Percentiles rank a stretch among this genome's conserved stretches.
Evolutionary conservation across 139 green algal genomes (phyloP).

Genomic region (Chlorella vulgaris): DNA sequence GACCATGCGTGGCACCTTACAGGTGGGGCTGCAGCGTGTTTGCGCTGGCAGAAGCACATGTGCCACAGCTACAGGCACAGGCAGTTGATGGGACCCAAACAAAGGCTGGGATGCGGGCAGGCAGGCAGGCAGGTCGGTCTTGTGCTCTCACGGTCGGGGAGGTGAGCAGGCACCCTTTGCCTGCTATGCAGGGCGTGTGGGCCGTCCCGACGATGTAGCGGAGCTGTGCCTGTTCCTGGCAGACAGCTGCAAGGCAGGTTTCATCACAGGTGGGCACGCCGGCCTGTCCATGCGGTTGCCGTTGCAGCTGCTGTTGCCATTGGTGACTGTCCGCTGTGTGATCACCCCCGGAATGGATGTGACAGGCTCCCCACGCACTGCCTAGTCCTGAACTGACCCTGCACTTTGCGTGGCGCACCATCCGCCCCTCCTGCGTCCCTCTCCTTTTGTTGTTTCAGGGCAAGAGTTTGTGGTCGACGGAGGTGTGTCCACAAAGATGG

Average conservation of each 20-base stretch:
- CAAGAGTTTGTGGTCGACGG: conserved; percentile 62
- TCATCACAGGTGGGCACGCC: conserved; percentile 54
- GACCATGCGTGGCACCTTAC: conserved; percentile 61
- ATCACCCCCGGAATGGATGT: too few species aligned
- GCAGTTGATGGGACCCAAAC: too few species aligned
- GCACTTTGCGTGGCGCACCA: too few species aligned
- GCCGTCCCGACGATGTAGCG: conserved; percentile 48
- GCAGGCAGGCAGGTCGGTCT: too few species aligned
- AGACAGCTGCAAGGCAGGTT: conserved; percentile 39
- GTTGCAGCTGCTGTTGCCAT: background rate
- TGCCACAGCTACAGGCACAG: too few species aligned
- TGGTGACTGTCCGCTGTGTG: background rate
- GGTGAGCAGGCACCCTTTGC: too few species aligned
- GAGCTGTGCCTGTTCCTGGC: conserved; percentile 58
- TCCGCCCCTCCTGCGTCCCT: background rate
- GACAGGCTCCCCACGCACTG: too few species aligned
- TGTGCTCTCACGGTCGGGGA: too few species aligned
- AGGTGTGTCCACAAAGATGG: conserved; percentile 57
- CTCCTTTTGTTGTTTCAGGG: background rate
- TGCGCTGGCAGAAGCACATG: background rate
- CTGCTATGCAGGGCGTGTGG: conserved; percentile 49
- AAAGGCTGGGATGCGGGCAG: background rate
- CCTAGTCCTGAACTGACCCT: too few species aligned
- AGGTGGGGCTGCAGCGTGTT: conserved; percentile 17
- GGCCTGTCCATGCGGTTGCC: background rate